These are phyloP conservation scores for Mentha longifolia DNA, from an alignment of 257 asterid species.

Conservation along the genomic window DNA sequence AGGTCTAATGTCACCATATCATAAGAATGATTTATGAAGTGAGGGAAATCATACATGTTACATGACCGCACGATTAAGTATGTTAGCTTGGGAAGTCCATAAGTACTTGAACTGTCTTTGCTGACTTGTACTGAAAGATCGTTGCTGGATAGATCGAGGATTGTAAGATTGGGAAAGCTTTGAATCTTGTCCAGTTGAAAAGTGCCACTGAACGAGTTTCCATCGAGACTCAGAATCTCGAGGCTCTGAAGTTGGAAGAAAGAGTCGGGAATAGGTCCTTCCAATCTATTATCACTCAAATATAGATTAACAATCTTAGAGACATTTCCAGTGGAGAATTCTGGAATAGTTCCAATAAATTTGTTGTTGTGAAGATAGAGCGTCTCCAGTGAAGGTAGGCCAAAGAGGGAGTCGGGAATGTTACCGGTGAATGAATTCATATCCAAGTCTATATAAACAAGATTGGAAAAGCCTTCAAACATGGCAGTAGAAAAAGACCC, in stretches of 20 bases:
- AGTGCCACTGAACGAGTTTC: background rate
- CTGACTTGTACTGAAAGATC: background rate
- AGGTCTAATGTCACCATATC: background rate
- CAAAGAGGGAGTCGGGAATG: background rate
- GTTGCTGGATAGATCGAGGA: background rate
- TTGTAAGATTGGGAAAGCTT: background rate
- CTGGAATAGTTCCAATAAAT: background rate
- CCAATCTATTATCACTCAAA: background rate
- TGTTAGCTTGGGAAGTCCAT: background rate
- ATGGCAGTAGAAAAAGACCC: background rate
- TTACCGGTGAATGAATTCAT: too few species aligned
- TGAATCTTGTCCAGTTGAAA: background rate
- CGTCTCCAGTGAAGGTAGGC: background rate
- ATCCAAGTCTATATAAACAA: background rate
- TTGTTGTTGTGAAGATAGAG: background rate
- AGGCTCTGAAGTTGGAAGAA: background rate
- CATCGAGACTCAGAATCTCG: fast-evolving
- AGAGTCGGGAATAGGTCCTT: background rate
- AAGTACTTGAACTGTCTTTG: background rate
- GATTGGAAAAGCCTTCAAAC: background rate
- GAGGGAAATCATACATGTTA: background rate
- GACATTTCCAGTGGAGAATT: background rate
- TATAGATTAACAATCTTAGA: background rate
- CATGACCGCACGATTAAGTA: background rate
- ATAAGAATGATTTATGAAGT: background rate